A percentile compares a stretch with the other conserved stretches of the same genome.
phyloP scores from a whole-genome alignment of 352 stramenopile genomes.

The Phytophthora kernoviae region DNA sequence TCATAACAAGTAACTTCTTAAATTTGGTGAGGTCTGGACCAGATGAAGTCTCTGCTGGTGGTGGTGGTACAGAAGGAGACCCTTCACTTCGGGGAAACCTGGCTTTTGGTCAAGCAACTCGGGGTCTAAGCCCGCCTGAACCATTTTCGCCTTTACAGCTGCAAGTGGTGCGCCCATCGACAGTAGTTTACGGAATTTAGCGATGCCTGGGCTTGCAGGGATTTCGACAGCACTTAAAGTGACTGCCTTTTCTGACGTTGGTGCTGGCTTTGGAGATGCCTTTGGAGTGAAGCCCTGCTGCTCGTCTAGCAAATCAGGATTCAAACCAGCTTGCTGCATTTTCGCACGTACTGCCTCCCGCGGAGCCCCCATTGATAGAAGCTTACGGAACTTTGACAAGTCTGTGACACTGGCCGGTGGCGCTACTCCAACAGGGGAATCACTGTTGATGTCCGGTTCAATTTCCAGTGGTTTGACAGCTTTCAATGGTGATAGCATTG shows the following conservation, averaged over 20 bases:
- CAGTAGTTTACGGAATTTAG: slow-evolving; percentile 92
- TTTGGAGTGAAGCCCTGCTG: slow-evolving; percentile 43
- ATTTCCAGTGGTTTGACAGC: slow-evolving; percentile 20
- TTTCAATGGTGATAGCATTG: slow-evolving; percentile 8
- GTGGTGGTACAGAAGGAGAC: slow-evolving; percentile 30
- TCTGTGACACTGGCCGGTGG: slow-evolving; percentile 30
- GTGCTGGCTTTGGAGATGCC: slow-evolving; percentile 15
- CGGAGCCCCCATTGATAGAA: slow-evolving; percentile 87
- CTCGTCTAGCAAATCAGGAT: slow-evolving; percentile 66
- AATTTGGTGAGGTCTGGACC: slow-evolving; percentile 53
- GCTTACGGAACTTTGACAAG: slow-evolving; percentile 91
- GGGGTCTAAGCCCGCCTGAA: slow-evolving; percentile 63
- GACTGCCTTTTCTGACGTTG: slow-evolving; percentile 1
- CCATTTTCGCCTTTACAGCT: slow-evolving; percentile 73
- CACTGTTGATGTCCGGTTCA: slow-evolving; percentile 5
- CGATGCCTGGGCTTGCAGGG: slow-evolving; percentile 33
- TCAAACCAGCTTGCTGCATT: slow-evolving; percentile 77
- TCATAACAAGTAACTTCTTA: slow-evolving; percentile 66
- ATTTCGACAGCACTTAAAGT: neutral
- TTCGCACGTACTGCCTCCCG: slow-evolving; percentile 78
- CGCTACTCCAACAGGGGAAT: slow-evolving; percentile 5
- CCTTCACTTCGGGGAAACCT: slow-evolving; percentile 13
- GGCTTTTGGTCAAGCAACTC: slow-evolving; percentile 46
- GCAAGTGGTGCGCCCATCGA: slow-evolving; percentile 77
- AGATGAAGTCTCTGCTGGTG: slow-evolving; percentile 1